A percentile compares a stretch with the other conserved stretches of the same genome.
These are phyloP conservation scores for Nakazawaea sp. DNA, from an alignment of 805 yeast species.

Conservation along the genomic window DNA sequence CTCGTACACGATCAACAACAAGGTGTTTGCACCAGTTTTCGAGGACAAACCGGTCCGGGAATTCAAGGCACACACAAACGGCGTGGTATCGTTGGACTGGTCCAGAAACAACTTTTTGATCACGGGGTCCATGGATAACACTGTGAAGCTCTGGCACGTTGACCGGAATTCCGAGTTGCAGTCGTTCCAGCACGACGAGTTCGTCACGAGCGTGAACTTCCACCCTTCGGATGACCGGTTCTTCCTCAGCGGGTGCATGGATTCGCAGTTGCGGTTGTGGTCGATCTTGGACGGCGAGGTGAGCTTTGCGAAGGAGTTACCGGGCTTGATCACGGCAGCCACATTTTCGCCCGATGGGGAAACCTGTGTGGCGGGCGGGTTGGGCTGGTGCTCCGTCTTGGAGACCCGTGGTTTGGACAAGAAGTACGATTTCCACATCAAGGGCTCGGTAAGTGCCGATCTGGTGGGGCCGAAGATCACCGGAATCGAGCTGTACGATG, in stretches of 20 bases:
- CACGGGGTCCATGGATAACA: conserved; percentile 72
- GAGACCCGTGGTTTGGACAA: conserved; percentile 58
- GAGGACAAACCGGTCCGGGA: conserved; percentile 55
- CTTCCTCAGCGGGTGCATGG: conserved; percentile 76
- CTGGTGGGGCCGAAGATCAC: conserved; percentile 58
- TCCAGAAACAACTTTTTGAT: conserved; percentile 74
- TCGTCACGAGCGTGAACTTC: conserved; percentile 73
- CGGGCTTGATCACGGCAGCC: conserved; percentile 68
- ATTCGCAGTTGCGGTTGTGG: conserved; percentile 74
- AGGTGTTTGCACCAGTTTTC: conserved; percentile 71
- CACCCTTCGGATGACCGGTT: conserved; percentile 86
- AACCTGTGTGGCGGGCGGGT: conserved; percentile 65
- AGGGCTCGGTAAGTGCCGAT: conserved; percentile 18
- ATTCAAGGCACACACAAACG: conserved; percentile 61
- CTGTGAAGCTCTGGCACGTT: conserved; percentile 81
- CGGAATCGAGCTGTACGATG: conserved; percentile 50
- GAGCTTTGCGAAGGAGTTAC: conserved; percentile 52
- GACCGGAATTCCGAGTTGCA: conserved; percentile 58
- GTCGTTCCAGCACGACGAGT: conserved; percentile 67
- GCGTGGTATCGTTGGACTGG: conserved; percentile 79
- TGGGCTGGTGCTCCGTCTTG: conserved; percentile 59
- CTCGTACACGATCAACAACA: conserved; percentile 4
- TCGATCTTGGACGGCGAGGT: conserved; percentile 70
- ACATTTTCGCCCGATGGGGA: conserved; percentile 64
- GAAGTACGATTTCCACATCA: conserved; percentile 29